Percentiles rank a stretch among this genome's conserved stretches.
phyloP scores from a whole-genome alignment of 148 eudicot species.

The Polygonum maritimum region DNA sequence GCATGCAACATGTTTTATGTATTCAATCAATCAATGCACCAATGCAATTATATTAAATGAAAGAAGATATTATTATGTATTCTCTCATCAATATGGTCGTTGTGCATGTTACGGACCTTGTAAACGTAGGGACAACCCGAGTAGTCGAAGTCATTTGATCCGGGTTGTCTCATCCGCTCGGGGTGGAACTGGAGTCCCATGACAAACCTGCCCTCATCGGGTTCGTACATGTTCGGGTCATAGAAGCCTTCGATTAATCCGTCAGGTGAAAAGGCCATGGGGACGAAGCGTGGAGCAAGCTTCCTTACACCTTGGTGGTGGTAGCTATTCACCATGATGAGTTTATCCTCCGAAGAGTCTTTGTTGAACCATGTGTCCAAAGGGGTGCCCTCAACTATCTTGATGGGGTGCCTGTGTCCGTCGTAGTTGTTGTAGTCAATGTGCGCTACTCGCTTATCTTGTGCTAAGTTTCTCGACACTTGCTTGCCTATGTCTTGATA shows the following conservation, averaged over 20 bases:
- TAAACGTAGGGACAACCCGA: conserved; percentile 77
- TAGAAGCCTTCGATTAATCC: conserved; percentile 77
- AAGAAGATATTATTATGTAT: too few species aligned
- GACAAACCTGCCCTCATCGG: conserved; percentile 69
- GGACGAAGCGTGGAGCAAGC: conserved; percentile 60
- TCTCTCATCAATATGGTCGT: too few species aligned
- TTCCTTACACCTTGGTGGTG: conserved; percentile 88
- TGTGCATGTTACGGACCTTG: conserved; percentile 36
- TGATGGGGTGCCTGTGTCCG: conserved; percentile 60
- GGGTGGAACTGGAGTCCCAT: conserved; percentile 94
- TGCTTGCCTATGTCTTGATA: conserved; percentile 68
- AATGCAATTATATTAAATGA: too few species aligned
- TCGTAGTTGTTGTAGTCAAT: conserved; percentile 72
- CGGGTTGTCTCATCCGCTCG: conserved; percentile 56
- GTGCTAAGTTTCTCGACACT: conserved; percentile 22
- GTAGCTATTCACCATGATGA: conserved; percentile 68
- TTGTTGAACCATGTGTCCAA: conserved; percentile 50
- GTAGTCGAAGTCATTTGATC: conserved; percentile 60
- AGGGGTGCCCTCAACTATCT: conserved; percentile 50
- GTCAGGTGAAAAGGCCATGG: conserved; percentile 73
- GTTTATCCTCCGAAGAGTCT: conserved; percentile 32
- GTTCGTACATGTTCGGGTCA: conserved; percentile 67
- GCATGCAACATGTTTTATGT: neutral
- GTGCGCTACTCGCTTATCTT: conserved; percentile 43
- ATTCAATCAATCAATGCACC: neutral